Evolutionary conservation across 495 filamentous ascomycete genomes (phyloP).

Genomic region (Trichoderma asperelloides): DNA sequence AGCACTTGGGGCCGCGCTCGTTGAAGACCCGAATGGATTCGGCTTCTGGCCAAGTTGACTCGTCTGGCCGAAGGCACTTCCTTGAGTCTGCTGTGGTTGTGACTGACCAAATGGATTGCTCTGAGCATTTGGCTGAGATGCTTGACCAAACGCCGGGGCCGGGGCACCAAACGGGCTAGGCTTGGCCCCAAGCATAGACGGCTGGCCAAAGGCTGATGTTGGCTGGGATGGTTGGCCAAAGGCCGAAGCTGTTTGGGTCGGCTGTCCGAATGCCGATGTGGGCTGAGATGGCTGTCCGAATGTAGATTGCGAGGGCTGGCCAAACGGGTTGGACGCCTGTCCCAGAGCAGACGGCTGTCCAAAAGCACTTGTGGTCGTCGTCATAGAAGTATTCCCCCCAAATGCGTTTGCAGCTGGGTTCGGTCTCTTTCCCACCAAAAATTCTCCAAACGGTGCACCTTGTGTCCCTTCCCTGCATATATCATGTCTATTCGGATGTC

Average conservation of each 20-base stretch:
- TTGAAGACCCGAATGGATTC: constrained; percentile 12
- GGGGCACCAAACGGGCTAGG: constrained; percentile 17
- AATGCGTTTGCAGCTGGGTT: constrained; percentile 20
- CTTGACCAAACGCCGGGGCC: constrained; percentile 31
- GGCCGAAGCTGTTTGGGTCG: constrained; percentile 24
- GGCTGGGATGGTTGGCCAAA: constrained; percentile 36
- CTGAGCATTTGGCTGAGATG: constrained; percentile 28
- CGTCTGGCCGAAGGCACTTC: constrained; percentile 14
- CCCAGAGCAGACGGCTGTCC: constrained; percentile 36
- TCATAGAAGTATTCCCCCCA: constrained; percentile 14
- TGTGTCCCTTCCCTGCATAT: constrained; percentile 42
- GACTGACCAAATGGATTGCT: constrained; percentile 23
- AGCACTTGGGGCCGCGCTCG: constrained; percentile 19
- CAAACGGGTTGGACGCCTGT: constrained; percentile 33
- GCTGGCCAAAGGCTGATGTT: constrained; percentile 25
- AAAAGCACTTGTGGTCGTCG: constrained; percentile 21
- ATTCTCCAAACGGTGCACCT: constrained; percentile 22
- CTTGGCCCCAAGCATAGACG: constrained; percentile 19
- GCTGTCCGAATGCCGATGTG: constrained; percentile 24
- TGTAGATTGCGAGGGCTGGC: constrained; percentile 17
- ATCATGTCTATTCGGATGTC: constrained; percentile 75
- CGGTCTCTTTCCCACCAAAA: constrained; percentile 12
- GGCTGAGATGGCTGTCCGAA: constrained; percentile 36
- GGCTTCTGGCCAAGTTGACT: constrained; percentile 12
- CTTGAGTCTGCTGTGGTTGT: constrained; percentile 24